A percentile compares a stretch with the other conserved stretches of the same genome.
These are phyloP conservation scores for Vinca major DNA, from an alignment of 305 asterid genomes.

Conservation along the genomic window DNA sequence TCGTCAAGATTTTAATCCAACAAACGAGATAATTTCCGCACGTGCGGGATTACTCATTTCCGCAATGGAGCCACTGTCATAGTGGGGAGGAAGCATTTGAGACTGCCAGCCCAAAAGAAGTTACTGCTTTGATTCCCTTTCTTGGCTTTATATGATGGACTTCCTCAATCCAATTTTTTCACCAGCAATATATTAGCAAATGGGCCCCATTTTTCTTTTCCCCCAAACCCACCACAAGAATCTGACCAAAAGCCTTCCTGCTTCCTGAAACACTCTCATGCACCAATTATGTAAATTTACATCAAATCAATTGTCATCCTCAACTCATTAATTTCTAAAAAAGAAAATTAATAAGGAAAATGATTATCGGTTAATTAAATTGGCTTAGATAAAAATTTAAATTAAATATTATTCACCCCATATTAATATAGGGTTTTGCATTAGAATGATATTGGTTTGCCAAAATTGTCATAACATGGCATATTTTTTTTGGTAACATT, in stretches of 20 bases:
- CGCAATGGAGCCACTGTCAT: too few relatives aligned
- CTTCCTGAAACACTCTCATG: conserved; percentile 25
- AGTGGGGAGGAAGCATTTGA: conserved; percentile 18
- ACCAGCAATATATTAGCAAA: background rate
- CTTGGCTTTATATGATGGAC: conserved; percentile 10
- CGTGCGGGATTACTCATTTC: too few relatives aligned
- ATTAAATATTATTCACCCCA: too few relatives aligned
- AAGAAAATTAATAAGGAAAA: too few relatives aligned
- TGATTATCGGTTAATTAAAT: too few relatives aligned
- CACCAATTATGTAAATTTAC: conserved; percentile 13
- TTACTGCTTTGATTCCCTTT: conserved; percentile 7
- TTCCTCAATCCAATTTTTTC: conserved; percentile 1
- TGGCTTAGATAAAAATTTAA: too few relatives aligned
- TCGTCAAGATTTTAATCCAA: too few relatives aligned
- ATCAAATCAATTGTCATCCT: conserved; percentile 16
- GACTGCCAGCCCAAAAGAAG: conserved; percentile 16
- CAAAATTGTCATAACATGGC: too few relatives aligned
- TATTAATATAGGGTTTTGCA: too few relatives aligned
- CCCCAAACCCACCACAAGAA: background rate
- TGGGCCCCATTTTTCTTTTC: background rate
- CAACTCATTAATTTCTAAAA: too few relatives aligned
- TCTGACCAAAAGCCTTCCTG: conserved; percentile 14
- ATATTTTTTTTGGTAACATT: too few relatives aligned
- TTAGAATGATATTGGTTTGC: too few relatives aligned
- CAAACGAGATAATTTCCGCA: background rate